A percentile compares a stretch with the other conserved stretches of the same genome.
phyloP scores from a whole-genome alignment of 495 filamentous ascomycete genomes.

The Talaromyces stipitatus region DNA sequence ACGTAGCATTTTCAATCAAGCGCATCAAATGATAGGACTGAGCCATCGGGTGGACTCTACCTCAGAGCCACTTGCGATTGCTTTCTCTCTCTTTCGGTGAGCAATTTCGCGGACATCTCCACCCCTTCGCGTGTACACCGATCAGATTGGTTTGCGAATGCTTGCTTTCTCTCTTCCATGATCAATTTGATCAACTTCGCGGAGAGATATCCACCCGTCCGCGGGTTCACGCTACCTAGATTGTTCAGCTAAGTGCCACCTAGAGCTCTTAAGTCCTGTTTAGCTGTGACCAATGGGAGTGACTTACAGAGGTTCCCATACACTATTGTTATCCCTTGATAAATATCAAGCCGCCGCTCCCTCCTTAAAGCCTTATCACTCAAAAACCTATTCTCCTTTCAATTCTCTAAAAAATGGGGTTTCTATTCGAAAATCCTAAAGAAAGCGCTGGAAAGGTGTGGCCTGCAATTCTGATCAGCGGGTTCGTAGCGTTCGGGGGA shows the following conservation, averaged over 20 bases:
- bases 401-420: too few relatives aligned
- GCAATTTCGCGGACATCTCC: background rate
- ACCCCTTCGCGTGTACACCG: background rate
- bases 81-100: background rate
- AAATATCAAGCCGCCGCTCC: background rate
- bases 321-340: background rate
- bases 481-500: too few relatives aligned
- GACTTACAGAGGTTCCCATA: too few relatives aligned
- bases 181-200: background rate
- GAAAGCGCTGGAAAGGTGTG: too few relatives aligned
- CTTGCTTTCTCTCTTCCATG: background rate
- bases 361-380: too few relatives aligned
- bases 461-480: too few relatives aligned
- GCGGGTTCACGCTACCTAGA: background rate
- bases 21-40: background rate
- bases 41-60: background rate
- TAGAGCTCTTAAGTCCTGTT: background rate
- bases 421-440: too few relatives aligned
- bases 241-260: background rate
- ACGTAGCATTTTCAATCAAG: background rate
- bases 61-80: background rate
- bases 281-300: background rate
- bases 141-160: too few relatives aligned
- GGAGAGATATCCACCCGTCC: background rate
- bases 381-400: too few relatives aligned